Evolutionary conservation across 805 yeast species (phyloP), one percentile per base, ranked within the genome.

Genomic region (Grigorovia transvaalensis): DNA sequence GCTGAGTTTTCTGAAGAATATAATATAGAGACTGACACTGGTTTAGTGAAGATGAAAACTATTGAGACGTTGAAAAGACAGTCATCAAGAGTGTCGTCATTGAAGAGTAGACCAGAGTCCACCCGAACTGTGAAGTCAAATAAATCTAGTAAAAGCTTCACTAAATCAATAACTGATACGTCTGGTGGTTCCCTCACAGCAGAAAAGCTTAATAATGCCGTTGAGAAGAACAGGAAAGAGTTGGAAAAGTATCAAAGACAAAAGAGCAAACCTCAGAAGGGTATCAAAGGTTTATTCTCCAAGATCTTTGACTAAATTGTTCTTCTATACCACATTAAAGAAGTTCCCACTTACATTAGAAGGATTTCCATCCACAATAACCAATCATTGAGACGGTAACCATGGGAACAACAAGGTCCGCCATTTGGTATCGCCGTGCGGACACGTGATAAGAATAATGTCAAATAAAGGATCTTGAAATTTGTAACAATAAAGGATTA

Each of bases 1-100:
- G 50, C 61, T 18, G 52, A 78, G 9, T 82, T 82, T 67, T 87
- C 87, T 2, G 87, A 82, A 69, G 88, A 82, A 59, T 82, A 80
- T 60, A 75, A 78, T 17, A 54, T 82, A 57, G 88, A 82, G 66
- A 82, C 88, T 0, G 74, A 71, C 42, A 81, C 87, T 1, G 88
- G 88, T 47, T 68, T 82, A 50, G 87, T 82, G 15, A 81, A 78
- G 20, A 78, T 78, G 15, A 68, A 72, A 51, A 80, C 86, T 0
- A 68, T 81, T 51, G 78, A 72, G 48, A 71, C 74, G 2, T 54
- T 81, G 20, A 84, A 83, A 43, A 74, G 84, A 65, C 57, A 60
- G 19, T 57, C 60, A 15, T 60, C 64, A 6, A 56, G 57, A 41
- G 55, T 45, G 4, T 56, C 63, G 7, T 35, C 50, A 12, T 49